These are phyloP conservation scores for Metarhizium humberi DNA, from an alignment of 2,329 filamentous ascomycete genomes.

Conservation along the genomic window DNA sequence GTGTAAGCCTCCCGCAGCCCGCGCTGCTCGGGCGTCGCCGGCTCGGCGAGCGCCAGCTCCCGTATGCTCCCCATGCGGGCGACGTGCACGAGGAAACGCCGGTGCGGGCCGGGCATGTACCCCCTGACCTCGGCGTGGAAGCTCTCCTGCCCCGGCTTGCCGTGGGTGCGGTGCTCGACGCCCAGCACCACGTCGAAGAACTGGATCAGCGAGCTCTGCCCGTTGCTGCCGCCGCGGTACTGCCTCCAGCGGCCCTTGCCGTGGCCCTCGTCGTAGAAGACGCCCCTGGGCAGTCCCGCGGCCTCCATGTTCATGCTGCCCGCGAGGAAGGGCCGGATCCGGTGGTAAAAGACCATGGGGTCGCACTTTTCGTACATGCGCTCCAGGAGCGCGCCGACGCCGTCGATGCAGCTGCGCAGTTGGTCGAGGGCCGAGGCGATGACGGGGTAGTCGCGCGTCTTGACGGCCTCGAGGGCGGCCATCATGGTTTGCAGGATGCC, in stretches of 20 bases:
- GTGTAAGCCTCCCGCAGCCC: slow-evolving; percentile 47
- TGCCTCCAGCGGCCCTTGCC: slow-evolving; percentile 61
- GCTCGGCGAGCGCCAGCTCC: slow-evolving; percentile 50
- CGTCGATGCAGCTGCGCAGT: slow-evolving; percentile 58
- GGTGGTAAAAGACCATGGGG: slow-evolving; percentile 80
- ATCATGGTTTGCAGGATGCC: slow-evolving; percentile 70
- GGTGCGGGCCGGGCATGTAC: slow-evolving; percentile 86
- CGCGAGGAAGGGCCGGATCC: slow-evolving; percentile 79
- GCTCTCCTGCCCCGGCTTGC: slow-evolving; percentile 23
- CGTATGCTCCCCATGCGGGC: slow-evolving; percentile 64
- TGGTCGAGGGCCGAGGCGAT: slow-evolving; percentile 56
- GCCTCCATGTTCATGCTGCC: slow-evolving; percentile 88
- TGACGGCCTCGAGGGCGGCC: slow-evolving; percentile 61
- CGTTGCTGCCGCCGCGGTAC: slow-evolving; percentile 84
- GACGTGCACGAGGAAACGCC: slow-evolving; percentile 66
- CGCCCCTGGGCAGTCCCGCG: slow-evolving; percentile 71
- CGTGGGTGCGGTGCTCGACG: slow-evolving; percentile 57
- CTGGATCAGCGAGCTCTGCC: slow-evolving; percentile 85
- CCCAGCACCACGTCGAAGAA: slow-evolving; percentile 85
- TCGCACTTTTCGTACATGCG: slow-evolving; percentile 88
- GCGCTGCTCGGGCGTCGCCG: slow-evolving; percentile 40
- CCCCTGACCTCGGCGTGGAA: slow-evolving; percentile 62
- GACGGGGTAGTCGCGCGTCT: slow-evolving; percentile 45
- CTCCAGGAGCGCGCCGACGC: slow-evolving; percentile 58
- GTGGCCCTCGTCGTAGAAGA: slow-evolving; percentile 72